phyloP scores from a whole-genome alignment of 192 early-diverging fungal genomes.

The Dispira parvispora region DNA sequence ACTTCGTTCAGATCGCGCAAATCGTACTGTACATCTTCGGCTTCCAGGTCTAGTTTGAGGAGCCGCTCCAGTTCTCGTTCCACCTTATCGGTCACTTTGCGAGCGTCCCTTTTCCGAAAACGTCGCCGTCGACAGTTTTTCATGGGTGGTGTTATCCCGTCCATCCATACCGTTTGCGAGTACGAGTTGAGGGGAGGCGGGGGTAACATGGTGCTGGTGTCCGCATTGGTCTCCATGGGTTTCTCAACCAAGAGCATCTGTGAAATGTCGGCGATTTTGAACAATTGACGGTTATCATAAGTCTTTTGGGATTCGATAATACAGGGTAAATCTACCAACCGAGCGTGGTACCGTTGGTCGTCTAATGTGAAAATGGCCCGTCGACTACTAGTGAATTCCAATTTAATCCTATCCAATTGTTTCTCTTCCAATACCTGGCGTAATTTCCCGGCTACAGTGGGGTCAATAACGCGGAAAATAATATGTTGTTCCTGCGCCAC shows the following conservation, averaged over 20 bases:
- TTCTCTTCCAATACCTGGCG: conserved; percentile 29
- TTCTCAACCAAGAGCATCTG: conserved; percentile 37
- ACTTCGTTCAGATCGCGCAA: conserved; percentile 20
- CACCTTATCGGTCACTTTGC: conserved; percentile 64
- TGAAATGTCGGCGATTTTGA: conserved; percentile 70
- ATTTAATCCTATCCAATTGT: conserved; percentile 28
- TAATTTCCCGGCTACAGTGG: conserved; percentile 28
- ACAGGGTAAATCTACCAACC: conserved; percentile 65
- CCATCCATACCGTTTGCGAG: conserved; percentile 30
- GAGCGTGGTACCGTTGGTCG: conserved; percentile 35
- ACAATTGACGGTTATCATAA: conserved; percentile 67
- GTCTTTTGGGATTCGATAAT: conserved; percentile 81
- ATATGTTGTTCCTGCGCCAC: conserved; percentile 69
- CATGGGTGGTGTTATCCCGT: conserved; percentile 65
- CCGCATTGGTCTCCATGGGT: background rate
- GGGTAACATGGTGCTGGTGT: background rate
- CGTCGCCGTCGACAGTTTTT: conserved; percentile 56
- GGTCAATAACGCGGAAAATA: conserved; percentile 49
- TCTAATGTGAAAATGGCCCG: conserved; percentile 38
- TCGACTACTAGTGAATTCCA: conserved; percentile 29
- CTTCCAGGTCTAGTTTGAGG: conserved; percentile 48
- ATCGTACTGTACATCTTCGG: conserved; percentile 45
- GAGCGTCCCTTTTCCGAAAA: conserved; percentile 66
- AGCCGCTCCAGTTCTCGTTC: conserved; percentile 70
- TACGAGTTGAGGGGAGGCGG: too few species aligned